phyloP scores from a whole-genome alignment of 768 basidiomycete genomes.

The Dioszegia aurantiaca region DNA sequence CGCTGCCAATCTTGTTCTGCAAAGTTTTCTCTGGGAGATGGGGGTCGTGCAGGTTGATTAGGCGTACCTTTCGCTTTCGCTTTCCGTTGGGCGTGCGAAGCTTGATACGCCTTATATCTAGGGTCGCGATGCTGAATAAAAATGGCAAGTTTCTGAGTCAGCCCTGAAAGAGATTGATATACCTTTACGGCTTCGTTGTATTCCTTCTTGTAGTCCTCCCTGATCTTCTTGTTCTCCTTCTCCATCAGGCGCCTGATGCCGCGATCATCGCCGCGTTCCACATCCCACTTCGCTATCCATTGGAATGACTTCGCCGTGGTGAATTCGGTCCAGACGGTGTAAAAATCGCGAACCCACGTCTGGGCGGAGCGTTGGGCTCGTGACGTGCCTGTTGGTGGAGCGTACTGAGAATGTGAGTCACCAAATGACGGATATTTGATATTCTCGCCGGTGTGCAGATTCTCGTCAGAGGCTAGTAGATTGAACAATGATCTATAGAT shows the following conservation, averaged over 20 bases:
- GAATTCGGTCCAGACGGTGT: conserved; percentile 82
- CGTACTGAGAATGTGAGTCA: conserved; percentile 70
- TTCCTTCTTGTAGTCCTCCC: conserved; percentile 81
- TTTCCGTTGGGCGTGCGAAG: conserved; percentile 29
- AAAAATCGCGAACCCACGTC: conserved; percentile 71
- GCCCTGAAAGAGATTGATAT: conserved; percentile 40
- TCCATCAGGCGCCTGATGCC: conserved; percentile 87
- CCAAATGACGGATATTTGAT: conserved; percentile 81
- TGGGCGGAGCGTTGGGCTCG: conserved; percentile 53
- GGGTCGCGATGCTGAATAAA: conserved; percentile 73
- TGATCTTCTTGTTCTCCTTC: conserved; percentile 87
- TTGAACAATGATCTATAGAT: conserved; percentile 83
- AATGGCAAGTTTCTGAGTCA: conserved; percentile 40
- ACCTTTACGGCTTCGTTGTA: conserved; percentile 91
- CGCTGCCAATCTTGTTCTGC: conserved; percentile 91
- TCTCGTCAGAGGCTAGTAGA: conserved; percentile 79
- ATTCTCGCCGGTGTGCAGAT: conserved; percentile 51
- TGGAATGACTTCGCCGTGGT: conserved; percentile 79
- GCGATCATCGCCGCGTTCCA: conserved; percentile 79
- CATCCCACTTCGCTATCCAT: conserved; percentile 83
- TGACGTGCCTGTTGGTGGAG: conserved; percentile 47
- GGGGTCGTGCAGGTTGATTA: conserved; percentile 28
- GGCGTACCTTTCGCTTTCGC: conserved; percentile 18
- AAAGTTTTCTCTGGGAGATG: conserved; percentile 55
- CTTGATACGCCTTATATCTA: conserved; percentile 59